Percentiles rank a stretch among this genome's conserved stretches.
Evolutionary conservation across 2,329 filamentous ascomycete genomes (phyloP).

Genomic region (Diaporthe caulivora): DNA sequence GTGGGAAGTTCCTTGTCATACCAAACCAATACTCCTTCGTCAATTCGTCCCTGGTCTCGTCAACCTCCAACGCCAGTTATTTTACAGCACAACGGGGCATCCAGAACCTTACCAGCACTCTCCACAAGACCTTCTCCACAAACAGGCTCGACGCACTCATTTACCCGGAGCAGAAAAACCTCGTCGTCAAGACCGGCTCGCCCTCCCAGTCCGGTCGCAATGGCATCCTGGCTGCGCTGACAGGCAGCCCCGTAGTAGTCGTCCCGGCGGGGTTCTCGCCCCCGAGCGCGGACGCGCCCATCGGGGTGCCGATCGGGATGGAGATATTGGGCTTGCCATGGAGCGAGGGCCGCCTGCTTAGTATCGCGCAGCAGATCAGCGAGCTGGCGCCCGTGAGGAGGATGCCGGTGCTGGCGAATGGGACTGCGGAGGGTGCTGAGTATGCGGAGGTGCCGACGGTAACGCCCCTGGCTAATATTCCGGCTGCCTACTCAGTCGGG

Average conservation of each 20-base stretch:
- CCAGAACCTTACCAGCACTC: conserved; percentile 61
- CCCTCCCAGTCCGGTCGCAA: conserved; percentile 70
- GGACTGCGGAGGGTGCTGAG: conserved; percentile 43
- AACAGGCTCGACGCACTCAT: conserved; percentile 68
- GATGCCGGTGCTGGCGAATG: conserved; percentile 50
- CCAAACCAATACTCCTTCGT: conserved; percentile 69
- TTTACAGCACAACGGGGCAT: conserved; percentile 60
- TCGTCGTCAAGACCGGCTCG: conserved; percentile 70
- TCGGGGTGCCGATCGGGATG: conserved; percentile 73
- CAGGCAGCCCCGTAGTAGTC: conserved; percentile 56
- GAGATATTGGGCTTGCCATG: conserved; percentile 71
- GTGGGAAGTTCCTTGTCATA: conserved; percentile 69
- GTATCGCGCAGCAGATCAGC: conserved; percentile 65
- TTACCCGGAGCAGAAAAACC: conserved; percentile 74
- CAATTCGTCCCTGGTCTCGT: conserved; percentile 62
- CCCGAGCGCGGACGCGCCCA: conserved; percentile 59
- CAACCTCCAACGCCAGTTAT: conserved; percentile 62
- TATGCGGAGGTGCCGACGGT: conserved; percentile 60
- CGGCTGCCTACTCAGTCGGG: conserved; percentile 61
- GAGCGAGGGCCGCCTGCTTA: conserved; percentile 65
- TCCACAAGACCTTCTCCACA: conserved; percentile 62
- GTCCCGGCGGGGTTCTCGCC: conserved; percentile 67
- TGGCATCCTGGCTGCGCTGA: conserved; percentile 55
- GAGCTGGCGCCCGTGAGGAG: conserved; percentile 58
- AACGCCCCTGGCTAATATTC: conserved; percentile 57